These are phyloP conservation scores for Neurospora sp. DNA, from an alignment of 495 filamentous ascomycete species.

Conservation along the genomic window DNA sequence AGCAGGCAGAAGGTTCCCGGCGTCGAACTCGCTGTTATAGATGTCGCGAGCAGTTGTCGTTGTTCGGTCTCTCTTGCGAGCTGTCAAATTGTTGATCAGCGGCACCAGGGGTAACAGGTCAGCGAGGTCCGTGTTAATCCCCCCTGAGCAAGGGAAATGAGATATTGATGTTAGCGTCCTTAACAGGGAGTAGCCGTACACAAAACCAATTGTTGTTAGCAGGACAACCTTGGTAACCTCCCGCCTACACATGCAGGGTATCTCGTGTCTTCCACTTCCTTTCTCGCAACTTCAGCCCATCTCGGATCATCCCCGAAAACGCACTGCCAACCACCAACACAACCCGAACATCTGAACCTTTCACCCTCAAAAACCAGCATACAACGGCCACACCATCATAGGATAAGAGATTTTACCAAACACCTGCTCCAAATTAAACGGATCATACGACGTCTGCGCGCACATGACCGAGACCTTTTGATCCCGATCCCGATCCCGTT, in stretches of 20 bases:
- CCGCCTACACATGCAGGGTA: background rate
- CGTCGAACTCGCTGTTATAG: background rate
- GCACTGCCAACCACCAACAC: background rate
- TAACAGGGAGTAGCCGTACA: background rate
- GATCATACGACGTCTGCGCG: background rate
- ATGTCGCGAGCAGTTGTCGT: background rate
- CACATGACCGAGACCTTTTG: background rate
- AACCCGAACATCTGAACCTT: background rate
- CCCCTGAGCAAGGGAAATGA: background rate
- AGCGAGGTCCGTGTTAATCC: background rate
- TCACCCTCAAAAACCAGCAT: background rate
- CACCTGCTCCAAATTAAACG: background rate
- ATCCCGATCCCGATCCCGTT: background rate
- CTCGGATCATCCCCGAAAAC: background rate
- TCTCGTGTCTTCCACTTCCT: background rate
- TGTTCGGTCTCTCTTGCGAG: background rate
- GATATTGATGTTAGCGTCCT: background rate
- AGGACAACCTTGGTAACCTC: background rate
- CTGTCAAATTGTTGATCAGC: background rate
- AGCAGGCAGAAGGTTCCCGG: background rate
- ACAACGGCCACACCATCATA: background rate
- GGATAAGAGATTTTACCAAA: background rate
- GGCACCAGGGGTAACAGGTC: no score
- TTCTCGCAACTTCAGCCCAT: background rate
- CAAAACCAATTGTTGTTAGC: background rate